These are phyloP conservation scores for Diaporthe sp. DNA, from an alignment of 2,329 filamentous ascomycete species.

Conservation along the genomic window DNA sequence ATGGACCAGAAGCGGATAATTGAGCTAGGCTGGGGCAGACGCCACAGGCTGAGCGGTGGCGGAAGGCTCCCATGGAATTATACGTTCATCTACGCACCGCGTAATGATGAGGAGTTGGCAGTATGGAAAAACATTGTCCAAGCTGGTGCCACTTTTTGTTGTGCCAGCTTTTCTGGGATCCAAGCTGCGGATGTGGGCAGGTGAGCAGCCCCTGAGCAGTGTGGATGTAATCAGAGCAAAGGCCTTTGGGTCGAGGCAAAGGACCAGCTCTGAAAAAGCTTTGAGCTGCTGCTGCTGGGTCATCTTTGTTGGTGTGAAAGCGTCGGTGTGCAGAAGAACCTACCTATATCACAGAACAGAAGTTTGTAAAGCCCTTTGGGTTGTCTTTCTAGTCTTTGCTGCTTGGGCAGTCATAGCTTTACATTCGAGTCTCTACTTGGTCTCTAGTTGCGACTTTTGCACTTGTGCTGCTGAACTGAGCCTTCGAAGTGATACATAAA, in stretches of 20 bases:
- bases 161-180: constrained; percentile 34
- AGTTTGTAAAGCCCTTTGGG: neutral
- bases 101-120: constrained; percentile 52
- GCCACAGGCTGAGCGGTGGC: constrained; percentile 52
- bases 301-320: neutral
- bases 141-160: constrained; percentile 40
- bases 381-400: neutral
- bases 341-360: neutral
- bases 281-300: neutral
- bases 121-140: constrained; percentile 47
- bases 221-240: neutral
- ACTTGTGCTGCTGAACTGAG: neutral
- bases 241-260: neutral
- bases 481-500: neutral
- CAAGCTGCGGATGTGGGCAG: neutral
- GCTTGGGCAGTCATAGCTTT: neutral
- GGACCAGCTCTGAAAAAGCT: neutral
- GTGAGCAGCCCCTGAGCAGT: neutral
- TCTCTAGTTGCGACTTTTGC: too few relatives aligned
- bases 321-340: neutral
- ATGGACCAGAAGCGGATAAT: constrained; percentile 53
- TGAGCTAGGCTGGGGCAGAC: constrained; percentile 56
- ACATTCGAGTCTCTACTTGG: neutral
- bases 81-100: constrained; percentile 57
- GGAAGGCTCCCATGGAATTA: constrained; percentile 52